Evolutionary conservation across 2,329 filamentous ascomycete genomes (phyloP), one percentile per base, ranked within the genome.

Genomic region (Podosphaera fusca): DNA sequence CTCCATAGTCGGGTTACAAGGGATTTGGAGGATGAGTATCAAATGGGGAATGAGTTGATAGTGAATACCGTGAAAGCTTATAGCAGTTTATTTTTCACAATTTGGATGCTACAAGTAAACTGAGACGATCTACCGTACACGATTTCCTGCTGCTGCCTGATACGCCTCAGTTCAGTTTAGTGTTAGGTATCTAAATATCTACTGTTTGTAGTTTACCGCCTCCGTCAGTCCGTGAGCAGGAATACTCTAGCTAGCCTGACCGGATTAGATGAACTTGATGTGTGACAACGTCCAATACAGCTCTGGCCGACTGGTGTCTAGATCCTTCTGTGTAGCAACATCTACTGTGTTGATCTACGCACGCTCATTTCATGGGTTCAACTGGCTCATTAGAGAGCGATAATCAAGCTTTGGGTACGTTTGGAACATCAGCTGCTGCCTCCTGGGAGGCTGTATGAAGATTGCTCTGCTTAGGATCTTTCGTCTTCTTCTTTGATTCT

Each of bases 401-500:
- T 42, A 8, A 54, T 54, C 58, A 64, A 56, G 60, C 56, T 46
- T 61, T 61, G 9, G 70, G 70, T 29, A 72, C 70, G 57, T 71
- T 71, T 30, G 70, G 70, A 21, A 64, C 70, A 57, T 71, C 69
- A 33, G 65, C 66, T 2, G 69, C 69, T 0, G 63, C 60, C n/a
- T 60, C 61, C 34, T 61, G 57, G 4, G 67, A 67, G 0, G 65
- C 62, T 2, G 61, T 54, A 10, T 62, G 60, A 4, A 58, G 50
- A 46, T 60, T 49, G n/a, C 38, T 33, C 55, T 29, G 54, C 61
- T 74, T 72, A 64, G 72, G 72, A 60, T 79, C 74, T 72, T 81
- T 76, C 63, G 72, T 72, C 65, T 90, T 84, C 69, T 87, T 82
- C 66, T 82, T 78, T 66, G 79, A 77, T 62, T 92, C 87, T 72